Evolutionary conservation across 2,329 filamentous ascomycete species (phyloP).

Genomic region (Monilinia aucupariae): DNA sequence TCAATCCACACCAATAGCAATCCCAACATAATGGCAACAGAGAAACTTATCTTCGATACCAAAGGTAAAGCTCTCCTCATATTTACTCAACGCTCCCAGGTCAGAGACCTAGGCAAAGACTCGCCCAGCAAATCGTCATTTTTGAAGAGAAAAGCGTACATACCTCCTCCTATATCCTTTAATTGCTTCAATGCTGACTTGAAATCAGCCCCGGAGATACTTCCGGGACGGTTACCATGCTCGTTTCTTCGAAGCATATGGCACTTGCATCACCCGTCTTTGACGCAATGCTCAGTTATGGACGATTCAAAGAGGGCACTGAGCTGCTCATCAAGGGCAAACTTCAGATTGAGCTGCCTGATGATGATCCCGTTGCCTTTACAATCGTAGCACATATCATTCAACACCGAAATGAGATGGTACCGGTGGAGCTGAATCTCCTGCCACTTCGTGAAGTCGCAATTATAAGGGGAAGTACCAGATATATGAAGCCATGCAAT

Average conservation of each 20-base stretch:
- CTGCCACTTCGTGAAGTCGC: background rate
- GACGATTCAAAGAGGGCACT: background rate
- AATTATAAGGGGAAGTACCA: background rate
- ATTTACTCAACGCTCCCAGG: background rate
- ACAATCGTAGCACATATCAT: background rate
- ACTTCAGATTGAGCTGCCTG: background rate
- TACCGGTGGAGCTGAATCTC: background rate
- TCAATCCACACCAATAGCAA: background rate
- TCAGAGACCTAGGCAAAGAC: too few species aligned
- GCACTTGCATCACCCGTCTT: conserved; percentile 9
- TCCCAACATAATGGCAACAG: background rate
- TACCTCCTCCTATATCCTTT: background rate
- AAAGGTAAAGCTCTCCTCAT: background rate
- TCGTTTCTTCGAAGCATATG: conserved; percentile 12
- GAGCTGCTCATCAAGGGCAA: background rate
- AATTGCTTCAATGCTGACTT: background rate
- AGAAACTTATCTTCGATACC: background rate
- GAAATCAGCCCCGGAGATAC: background rate
- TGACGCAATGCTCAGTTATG: background rate
- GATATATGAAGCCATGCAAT: background rate
- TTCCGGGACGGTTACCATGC: background rate
- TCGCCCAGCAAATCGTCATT: too few species aligned
- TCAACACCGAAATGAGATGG: background rate
- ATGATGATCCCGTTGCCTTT: conserved; percentile 3
- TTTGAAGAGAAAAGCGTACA: conserved; percentile 6